Base-by-base conservation (phyloP, 768 basidiomycete species). In the Mycena haematopus region DNA sequence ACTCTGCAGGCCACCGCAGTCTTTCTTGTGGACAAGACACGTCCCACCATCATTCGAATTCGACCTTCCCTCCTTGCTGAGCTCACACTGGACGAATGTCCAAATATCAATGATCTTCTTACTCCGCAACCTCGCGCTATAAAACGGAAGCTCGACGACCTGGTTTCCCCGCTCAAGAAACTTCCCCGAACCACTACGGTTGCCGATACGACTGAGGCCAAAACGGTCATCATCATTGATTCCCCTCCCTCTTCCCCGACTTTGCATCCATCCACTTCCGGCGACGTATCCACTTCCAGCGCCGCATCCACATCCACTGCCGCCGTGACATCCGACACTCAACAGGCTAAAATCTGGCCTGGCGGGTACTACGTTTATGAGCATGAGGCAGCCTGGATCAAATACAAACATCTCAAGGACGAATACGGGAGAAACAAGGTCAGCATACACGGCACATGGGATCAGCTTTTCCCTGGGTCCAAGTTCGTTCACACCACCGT, bases 1-100 rank as follows among this genome's bases (percentile, higher is more conserved):
- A 57, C 56, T 36, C 24, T 57, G 2, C 56, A 57, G 56, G 35
- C 45, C 13, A 35, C 45, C 1, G 36, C 56, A 1, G 56, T 49
- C 31, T 35, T 57, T 25, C 8, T 21, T 5, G 46, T 57, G 6
- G 36, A 35, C 13, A 57, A 57, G 25, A 1, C n/a, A 6, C 46
- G 8, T 2, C 46, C 56, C 2, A 49, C 25, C 2, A 35, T 57
- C 45, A 57, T 57, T 25, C 45, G 56, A 22, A 10, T 57, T 14
- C 45, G 56, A 14, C 45, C 56, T 19, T n/a, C 5, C n/a, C 42
- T 44, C n/a, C 42, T 44, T 10, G 10, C 5, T 44, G 42, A 44
- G 10, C 15, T 44, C 19, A n/a, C 19, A n/a, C 6, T 44, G 5
- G 19, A 44, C 6, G 42, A 44, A 5, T 44, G 42, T n/a, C 42